A percentile compares a stretch with the other conserved stretches of the same genome.
Evolutionary conservation across 805 yeast species (phyloP).

Genomic region (Barnettozyma californica): DNA sequence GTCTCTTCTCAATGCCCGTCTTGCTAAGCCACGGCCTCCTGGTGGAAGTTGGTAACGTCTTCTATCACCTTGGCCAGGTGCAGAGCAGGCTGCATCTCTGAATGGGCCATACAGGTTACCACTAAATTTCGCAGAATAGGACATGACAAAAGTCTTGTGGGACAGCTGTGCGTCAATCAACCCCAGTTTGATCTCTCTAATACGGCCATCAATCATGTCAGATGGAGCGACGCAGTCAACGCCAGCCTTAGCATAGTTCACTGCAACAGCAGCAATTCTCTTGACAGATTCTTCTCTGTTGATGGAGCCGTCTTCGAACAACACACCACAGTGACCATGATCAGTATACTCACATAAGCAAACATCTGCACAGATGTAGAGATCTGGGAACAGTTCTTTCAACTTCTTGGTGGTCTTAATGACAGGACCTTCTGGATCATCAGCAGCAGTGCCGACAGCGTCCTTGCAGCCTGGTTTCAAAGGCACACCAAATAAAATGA

Average conservation of each 20-base stretch:
- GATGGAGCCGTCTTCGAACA: constrained; percentile 81
- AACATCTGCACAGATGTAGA: constrained; percentile 89
- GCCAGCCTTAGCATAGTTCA: constrained; percentile 92
- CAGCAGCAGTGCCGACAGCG: constrained; percentile 80
- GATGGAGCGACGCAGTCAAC: constrained; percentile 95
- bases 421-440: constrained; percentile 95
- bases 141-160: constrained; percentile 83
- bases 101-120: constrained; percentile 95
- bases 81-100: constrained; percentile 94
- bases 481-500: constrained; percentile 90
- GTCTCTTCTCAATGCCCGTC: constrained; percentile 85
- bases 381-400: constrained; percentile 63
- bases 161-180: constrained; percentile 77
- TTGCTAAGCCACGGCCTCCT: constrained; percentile 89
- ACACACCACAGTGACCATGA: constrained; percentile 97
- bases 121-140: constrained; percentile 90
- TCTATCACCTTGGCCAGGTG: constrained; percentile 88
- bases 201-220: constrained; percentile 96
- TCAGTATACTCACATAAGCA: constrained; percentile 94
- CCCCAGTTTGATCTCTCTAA: constrained; percentile 81
- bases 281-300: constrained; percentile 69
- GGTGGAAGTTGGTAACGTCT: constrained; percentile 90
- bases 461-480: constrained; percentile 73
- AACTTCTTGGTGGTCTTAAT: constrained; percentile 70
- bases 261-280: constrained; percentile 91